Evolutionary conservation across 163 green algal genomes (phyloP), one percentile per base, ranked within the genome.

Genomic region (Scenedesmus sp.): DNA sequence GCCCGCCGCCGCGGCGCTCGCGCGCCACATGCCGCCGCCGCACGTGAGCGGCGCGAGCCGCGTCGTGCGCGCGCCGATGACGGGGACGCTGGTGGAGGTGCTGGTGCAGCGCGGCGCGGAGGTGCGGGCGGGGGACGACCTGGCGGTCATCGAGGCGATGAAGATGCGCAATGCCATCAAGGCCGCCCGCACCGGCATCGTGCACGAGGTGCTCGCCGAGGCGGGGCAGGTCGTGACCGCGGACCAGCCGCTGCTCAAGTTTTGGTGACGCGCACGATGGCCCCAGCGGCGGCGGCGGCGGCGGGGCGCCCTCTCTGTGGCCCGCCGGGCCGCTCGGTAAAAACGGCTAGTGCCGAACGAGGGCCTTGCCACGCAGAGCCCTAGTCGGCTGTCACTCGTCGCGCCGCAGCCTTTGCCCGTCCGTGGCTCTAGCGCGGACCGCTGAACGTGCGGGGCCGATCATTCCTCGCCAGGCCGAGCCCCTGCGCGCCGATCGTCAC

Each of bases 91-190:
- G 1, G 71, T 71, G 1, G 29, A 70, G 58, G 39, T 78, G 15
- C 56, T 66, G 13, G 70, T 78, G 13, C 5, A 69, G 34, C n/a
- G 56, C 13, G 70, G 70, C 39, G 34, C 20, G 31, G 70, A 78
- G 22, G 71, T 80, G n/a, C 42, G 44, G 1, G 13, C 39, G 42
- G 71, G 71, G 42, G 71, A 80, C 64, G 71, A 80, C 36, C 44
- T 80, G 26, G 18, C 62, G 26, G 42, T 80, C 4, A 63, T 80
- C 24, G 57, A 70, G 44, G 71, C 71, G 24, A 80, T 80, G 71
- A 80, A 80, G 71, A 80, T 80, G 71, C 57, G 70, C 28, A 78
- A 78, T 14, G 70, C 70, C 10, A 45, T 78, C 54, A 78, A 78
- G 34, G 70, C 70, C 33, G 34, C 10, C 31, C 11, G 70, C 14